phyloP scores from a whole-genome alignment of 208 protist genomes.

The Crithidia brevicula region DNA sequence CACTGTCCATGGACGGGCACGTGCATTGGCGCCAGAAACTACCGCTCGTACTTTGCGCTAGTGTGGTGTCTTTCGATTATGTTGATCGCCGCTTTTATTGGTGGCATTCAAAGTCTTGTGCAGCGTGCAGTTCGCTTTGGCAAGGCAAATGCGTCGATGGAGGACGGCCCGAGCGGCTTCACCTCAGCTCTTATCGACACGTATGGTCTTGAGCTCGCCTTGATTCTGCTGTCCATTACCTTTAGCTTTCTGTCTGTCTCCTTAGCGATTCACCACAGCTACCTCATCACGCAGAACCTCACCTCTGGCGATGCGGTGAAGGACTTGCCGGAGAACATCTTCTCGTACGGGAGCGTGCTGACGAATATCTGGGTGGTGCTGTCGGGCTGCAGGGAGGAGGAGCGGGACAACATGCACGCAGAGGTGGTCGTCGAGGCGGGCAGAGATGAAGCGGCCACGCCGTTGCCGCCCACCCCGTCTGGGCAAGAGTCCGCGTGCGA shows the following conservation, averaged over 20 bases:
- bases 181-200: conserved; percentile 58
- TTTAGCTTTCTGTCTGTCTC: conserved; percentile 46
- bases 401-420: not conserved
- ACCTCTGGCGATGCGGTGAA: conserved; percentile 63
- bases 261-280: conserved; percentile 65
- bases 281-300: conserved; percentile 68
- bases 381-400: conserved; percentile 27
- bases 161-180: conserved; percentile 23
- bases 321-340: conserved; percentile 49
- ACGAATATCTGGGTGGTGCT: conserved; percentile 52
- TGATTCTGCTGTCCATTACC: conserved; percentile 56
- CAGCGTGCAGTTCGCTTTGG: conserved; percentile 17
- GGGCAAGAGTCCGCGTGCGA: not conserved
- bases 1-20: conserved; percentile 93
- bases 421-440: conserved; percentile 27
- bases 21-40: conserved; percentile 90
- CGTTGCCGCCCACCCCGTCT: not conserved
- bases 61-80: conserved; percentile 60
- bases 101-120: conserved; percentile 56
- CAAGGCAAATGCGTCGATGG: not conserved
- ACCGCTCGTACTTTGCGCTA: conserved; percentile 72
- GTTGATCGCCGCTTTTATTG: conserved; percentile 47
- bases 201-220: conserved; percentile 66
- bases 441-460: conserved; percentile 5
- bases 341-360: conserved; percentile 51